These are phyloP conservation scores for Aspergillus ustus DNA, from an alignment of 2,329 filamentous ascomycete species.

Conservation along the genomic window DNA sequence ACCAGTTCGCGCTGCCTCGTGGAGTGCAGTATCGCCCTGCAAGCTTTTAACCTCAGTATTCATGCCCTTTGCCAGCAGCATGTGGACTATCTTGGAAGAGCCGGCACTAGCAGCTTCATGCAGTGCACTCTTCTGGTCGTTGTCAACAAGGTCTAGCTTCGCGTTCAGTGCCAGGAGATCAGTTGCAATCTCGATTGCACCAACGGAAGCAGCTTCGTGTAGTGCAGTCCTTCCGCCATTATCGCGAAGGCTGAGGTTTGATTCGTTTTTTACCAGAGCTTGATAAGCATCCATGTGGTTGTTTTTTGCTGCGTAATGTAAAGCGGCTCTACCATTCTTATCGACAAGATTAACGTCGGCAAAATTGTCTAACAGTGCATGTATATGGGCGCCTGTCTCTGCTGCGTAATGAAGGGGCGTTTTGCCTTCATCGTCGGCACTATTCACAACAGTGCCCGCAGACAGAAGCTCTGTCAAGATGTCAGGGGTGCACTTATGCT, in stretches of 20 bases:
- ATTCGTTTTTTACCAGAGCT: background rate
- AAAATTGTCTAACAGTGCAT: background rate
- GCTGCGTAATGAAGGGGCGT: background rate
- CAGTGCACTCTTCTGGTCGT: background rate
- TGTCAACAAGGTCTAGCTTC: background rate
- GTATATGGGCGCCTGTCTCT: background rate
- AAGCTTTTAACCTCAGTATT: background rate
- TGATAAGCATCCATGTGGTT: background rate
- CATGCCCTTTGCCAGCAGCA: background rate
- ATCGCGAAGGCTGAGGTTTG: background rate
- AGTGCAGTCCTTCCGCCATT: background rate
- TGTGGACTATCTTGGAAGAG: background rate
- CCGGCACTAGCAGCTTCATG: background rate
- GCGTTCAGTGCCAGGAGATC: background rate
- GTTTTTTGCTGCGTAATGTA: background rate
- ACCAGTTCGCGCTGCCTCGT: background rate
- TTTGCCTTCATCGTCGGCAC: background rate
- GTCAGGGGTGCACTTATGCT: background rate
- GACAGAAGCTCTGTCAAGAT: background rate
- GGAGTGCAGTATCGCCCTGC: background rate
- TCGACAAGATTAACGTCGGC: background rate
- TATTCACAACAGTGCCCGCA: background rate
- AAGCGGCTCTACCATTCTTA: background rate
- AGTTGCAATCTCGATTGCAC: background rate
- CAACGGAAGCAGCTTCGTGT: background rate